These are phyloP conservation scores for Pyrenophora graminea DNA, from an alignment of 2,329 filamentous ascomycete species.

Conservation along the genomic window DNA sequence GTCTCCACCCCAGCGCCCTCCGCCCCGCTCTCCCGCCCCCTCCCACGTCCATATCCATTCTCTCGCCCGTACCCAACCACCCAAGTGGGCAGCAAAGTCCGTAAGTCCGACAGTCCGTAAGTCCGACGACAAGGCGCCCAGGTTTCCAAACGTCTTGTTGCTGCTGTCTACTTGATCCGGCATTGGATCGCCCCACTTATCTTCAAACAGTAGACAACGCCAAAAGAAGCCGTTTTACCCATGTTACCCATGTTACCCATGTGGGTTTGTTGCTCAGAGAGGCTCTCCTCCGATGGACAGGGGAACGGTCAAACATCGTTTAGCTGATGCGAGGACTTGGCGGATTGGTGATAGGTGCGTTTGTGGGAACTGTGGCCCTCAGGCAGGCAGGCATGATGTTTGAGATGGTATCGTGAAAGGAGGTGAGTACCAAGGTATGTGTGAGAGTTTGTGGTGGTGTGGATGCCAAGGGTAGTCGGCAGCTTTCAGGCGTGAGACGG, in stretches of 20 bases:
- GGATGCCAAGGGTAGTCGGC: too few relatives aligned
- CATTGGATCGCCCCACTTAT: slow-evolving; percentile 25
- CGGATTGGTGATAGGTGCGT: slow-evolving; percentile 7
- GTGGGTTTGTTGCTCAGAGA: too few relatives aligned
- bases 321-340: slow-evolving; percentile 14
- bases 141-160: slow-evolving; percentile 34
- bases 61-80: too few relatives aligned
- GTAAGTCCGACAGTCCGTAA: too few relatives aligned
- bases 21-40: too few relatives aligned
- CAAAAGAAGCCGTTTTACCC: background rate
- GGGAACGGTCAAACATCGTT: slow-evolving; percentile 22
- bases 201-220: slow-evolving; percentile 30
- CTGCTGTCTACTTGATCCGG: slow-evolving; percentile 10
- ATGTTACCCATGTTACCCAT: background rate
- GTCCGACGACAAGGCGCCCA: too few relatives aligned
- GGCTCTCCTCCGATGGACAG: slow-evolving; percentile 3
- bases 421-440: too few relatives aligned
- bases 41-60: too few relatives aligned
- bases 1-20: too few relatives aligned
- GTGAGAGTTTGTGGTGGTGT: too few relatives aligned
- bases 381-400: slow-evolving; percentile 18
- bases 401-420: background rate
- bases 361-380: slow-evolving; percentile 5
- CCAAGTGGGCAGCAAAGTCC: too few relatives aligned
- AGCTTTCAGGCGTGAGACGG: too few relatives aligned